These are phyloP conservation scores for Lithospermum erythrorhizon DNA, from an alignment of 257 asterid genomes.

Conservation along the genomic window DNA sequence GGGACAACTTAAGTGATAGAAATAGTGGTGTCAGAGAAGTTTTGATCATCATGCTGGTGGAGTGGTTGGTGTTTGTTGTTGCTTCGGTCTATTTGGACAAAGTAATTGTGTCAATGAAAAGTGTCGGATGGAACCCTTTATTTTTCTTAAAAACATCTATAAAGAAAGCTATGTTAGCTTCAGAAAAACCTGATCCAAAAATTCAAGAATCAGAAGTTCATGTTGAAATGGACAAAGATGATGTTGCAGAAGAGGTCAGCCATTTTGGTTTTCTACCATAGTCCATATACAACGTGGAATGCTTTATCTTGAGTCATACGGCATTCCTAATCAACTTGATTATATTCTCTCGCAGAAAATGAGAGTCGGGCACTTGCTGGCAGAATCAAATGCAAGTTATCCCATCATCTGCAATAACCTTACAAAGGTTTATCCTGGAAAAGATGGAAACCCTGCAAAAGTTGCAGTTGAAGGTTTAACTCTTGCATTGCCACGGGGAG, in stretches of 20 bases:
- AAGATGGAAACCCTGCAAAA: conserved; percentile 34
- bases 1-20: conserved; percentile 22
- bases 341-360: conserved; percentile 10
- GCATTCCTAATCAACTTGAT: neutral
- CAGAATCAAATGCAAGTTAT: conserved; percentile 14
- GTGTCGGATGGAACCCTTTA: conserved; percentile 6
- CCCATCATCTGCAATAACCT: conserved; percentile 25
- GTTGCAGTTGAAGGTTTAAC: conserved; percentile 29
- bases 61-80: conserved; percentile 26
- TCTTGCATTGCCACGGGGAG: conserved; percentile 30
- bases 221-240: conserved; percentile 24
- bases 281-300: neutral
- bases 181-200: conserved; percentile 7
- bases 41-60: conserved; percentile 24
- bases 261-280: neutral
- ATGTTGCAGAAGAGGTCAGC: conserved; percentile 28
- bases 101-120: conserved; percentile 13
- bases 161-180: conserved; percentile 7
- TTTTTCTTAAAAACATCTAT: conserved; percentile 14
- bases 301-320: neutral
- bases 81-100: conserved; percentile 16
- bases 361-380: conserved; percentile 26
- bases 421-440: conserved; percentile 28
- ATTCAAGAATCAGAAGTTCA: conserved; percentile 10
- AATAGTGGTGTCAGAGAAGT: conserved; percentile 29